These are phyloP conservation scores for Gracilaria vermiculophylla DNA, from an alignment of 23 red algal species.

Conservation along the genomic window DNA sequence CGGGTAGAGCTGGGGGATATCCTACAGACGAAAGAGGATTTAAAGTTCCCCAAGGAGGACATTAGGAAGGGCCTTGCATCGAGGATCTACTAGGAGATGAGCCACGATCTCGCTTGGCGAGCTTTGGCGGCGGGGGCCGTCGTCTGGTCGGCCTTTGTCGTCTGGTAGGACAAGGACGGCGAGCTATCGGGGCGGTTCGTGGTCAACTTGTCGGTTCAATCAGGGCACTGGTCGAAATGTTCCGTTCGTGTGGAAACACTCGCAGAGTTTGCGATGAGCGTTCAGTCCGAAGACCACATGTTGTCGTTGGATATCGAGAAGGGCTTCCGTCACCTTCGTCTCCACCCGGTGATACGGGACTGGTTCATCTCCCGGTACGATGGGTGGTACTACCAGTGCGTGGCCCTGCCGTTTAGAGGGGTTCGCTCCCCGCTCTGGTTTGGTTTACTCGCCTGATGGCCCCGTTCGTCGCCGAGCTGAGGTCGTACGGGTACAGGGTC, in stretches of 20 bases:
- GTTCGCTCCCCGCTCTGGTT: not conserved
- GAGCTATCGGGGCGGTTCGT: constrained; percentile 8
- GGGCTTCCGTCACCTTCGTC: constrained; percentile 13
- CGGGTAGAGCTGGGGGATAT: not conserved
- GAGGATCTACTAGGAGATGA: not conserved
- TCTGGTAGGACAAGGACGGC: not conserved
- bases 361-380: constrained; percentile 34
- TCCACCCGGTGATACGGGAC: constrained; percentile 19
- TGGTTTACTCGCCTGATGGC: constrained; percentile 42
- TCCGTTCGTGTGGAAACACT: constrained; percentile 23
- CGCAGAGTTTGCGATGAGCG: not conserved
- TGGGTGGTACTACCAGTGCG: not conserved
- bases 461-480: not conserved
- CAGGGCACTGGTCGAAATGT: not conserved
- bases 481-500: not conserved
- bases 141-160: constrained; percentile 12
- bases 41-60: not conserved
- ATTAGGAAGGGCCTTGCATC: not conserved
- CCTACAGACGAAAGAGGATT: constrained; percentile 2
- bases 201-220: constrained; percentile 29
- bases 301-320: constrained; percentile 12
- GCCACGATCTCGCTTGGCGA: not conserved
- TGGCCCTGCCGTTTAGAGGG: constrained; percentile 39
- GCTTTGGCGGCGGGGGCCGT: not conserved
- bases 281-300: constrained; percentile 20